Evolutionary conservation across 495 filamentous ascomycete species (phyloP).

Genomic region (Parathielavia hyrcaniae): DNA sequence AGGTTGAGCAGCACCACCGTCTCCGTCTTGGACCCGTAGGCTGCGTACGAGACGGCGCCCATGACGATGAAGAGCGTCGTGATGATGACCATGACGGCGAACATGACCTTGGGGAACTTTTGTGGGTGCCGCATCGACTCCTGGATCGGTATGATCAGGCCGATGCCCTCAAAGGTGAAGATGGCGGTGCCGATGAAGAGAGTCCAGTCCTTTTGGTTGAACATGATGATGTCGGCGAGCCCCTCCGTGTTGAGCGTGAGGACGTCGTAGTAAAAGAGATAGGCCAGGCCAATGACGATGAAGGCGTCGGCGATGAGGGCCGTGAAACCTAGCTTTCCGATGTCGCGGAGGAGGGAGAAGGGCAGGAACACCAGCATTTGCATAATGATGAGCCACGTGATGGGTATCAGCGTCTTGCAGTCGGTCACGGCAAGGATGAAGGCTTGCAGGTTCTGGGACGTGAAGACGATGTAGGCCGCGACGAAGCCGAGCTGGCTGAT

Average conservation of each 20-base stretch:
- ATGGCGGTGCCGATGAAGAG: conserved; percentile 97
- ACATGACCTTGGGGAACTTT: conserved; percentile 83
- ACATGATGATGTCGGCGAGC: conserved; percentile 72
- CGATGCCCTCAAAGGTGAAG: conserved; percentile 97
- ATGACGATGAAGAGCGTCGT: conserved; percentile 83
- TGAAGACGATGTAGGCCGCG: conserved; percentile 97
- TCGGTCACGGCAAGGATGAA: conserved; percentile 79
- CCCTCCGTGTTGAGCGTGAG: conserved; percentile 74
- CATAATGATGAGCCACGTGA: conserved; percentile 83
- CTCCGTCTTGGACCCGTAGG: conserved; percentile 88
- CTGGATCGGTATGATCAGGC: conserved; percentile 97
- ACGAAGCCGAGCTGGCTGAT: conserved; percentile 94
- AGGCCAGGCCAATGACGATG: conserved; percentile 84
- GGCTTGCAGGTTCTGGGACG: conserved; percentile 88
- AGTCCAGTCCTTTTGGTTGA: conserved; percentile 87
- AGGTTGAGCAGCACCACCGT: conserved; percentile 94
- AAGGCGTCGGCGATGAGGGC: conserved; percentile 89
- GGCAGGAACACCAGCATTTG: conserved; percentile 92
- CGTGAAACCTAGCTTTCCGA: conserved; percentile 86
- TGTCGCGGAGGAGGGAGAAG: conserved; percentile 87
- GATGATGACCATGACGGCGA: conserved; percentile 87
- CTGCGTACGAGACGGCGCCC: conserved; percentile 90
- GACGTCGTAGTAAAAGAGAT: conserved; percentile 94
- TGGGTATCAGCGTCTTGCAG: conserved; percentile 71
- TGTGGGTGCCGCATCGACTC: conserved; percentile 86